Conservation (phyloP, 2,329 filamentous ascomycete species). For the Aureobasidium melanogenum region DNA sequence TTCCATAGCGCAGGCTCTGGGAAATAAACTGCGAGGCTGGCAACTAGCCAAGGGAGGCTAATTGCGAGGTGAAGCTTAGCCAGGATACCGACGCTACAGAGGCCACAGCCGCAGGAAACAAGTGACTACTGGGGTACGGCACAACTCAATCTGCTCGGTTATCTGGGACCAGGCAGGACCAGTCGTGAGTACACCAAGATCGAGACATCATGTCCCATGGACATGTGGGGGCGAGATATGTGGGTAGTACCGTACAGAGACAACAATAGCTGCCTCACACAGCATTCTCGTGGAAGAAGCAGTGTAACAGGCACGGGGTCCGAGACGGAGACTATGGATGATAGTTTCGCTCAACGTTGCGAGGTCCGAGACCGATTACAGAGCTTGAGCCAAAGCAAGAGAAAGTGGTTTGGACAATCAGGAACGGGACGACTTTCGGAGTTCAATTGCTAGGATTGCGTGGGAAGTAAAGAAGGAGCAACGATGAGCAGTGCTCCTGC, state of each 20-base stretch:
- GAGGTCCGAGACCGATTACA: not conserved
- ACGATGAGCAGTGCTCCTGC: not conserved
- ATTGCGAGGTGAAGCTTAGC: not conserved
- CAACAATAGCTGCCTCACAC: conserved; percentile 1
- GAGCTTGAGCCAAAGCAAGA: not conserved
- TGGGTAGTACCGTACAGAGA: conserved; percentile 1
- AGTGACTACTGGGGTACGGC: not conserved
- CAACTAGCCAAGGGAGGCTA: not conserved
- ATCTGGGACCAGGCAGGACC: not conserved
- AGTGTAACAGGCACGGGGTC: not conserved
- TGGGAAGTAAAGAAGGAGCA: not conserved
- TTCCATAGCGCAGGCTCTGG: not conserved
- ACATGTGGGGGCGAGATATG: not conserved
- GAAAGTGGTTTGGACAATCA: not conserved
- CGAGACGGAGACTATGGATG: not conserved
- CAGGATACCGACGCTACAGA: not conserved
- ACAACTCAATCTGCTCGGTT: conserved; percentile 9
- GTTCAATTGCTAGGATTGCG: not conserved
- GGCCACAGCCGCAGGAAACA: not conserved
- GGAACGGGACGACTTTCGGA: conserved; percentile 1
- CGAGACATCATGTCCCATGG: not conserved
- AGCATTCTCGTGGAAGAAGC: not conserved
- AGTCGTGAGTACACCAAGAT: not conserved
- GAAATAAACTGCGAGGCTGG: not conserved
- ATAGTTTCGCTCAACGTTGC: not conserved